Evolutionary conservation across 345 rosid species (phyloP).

Genomic region (Hevea brasiliensis): DNA sequence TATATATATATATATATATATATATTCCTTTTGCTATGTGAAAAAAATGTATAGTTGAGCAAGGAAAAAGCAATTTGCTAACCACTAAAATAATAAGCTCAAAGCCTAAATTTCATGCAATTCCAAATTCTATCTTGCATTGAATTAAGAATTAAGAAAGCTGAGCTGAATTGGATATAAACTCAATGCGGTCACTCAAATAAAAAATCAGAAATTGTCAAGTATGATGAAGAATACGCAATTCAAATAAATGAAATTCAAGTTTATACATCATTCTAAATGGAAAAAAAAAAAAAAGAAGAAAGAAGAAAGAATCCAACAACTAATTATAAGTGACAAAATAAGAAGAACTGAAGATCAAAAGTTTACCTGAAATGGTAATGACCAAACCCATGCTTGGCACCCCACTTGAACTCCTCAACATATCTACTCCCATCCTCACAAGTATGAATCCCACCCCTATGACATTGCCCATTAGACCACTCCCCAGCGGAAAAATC

Average conservation of each 20-base stretch:
- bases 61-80: too few relatives aligned
- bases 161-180: neutral
- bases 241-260: conserved; percentile 5
- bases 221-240: neutral
- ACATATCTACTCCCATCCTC: conserved; percentile 93
- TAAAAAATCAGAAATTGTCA: too few relatives aligned
- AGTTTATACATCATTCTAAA: neutral
- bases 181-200: neutral
- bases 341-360: neutral
- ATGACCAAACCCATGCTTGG: conserved; percentile 93
- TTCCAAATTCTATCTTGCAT: neutral
- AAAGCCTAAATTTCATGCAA: neutral
- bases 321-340: neutral
- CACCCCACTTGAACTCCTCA: conserved; percentile 94
- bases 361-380: conserved; percentile 82
- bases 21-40: neutral
- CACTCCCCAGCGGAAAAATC: conserved; percentile 95
- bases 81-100: neutral
- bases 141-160: too few relatives aligned
- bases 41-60: neutral
- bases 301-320: neutral
- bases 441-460: conserved; percentile 91
- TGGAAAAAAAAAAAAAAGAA: too few relatives aligned
- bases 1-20: too few relatives aligned
- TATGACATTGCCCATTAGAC: conserved; percentile 97